phyloP scores from a whole-genome alignment of 2,329 filamentous ascomycete genomes.

The Coleophoma eucalyptorum region DNA sequence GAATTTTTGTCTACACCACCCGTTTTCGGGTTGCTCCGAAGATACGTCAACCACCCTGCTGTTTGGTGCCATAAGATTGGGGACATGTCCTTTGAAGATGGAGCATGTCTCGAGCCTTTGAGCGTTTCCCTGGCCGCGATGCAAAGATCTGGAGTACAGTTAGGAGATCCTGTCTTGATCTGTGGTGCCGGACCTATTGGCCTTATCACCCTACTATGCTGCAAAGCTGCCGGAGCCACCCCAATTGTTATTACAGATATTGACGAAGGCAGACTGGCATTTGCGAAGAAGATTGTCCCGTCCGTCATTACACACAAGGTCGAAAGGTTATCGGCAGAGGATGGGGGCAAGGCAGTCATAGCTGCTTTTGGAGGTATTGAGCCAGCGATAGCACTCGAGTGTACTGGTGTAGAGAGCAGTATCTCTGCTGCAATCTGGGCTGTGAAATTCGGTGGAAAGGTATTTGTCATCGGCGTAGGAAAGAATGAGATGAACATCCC shows the following conservation, averaged over 20 bases:
- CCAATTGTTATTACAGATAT: slow-evolving; percentile 95
- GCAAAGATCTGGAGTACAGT: slow-evolving; percentile 72
- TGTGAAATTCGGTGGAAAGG: slow-evolving; percentile 91
- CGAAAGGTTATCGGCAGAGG: slow-evolving; percentile 61
- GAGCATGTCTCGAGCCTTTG: slow-evolving; percentile 85
- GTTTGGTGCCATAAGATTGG: slow-evolving; percentile 96
- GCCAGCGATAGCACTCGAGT: slow-evolving; percentile 81
- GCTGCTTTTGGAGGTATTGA: slow-evolving; percentile 72
- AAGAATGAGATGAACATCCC: slow-evolving; percentile 94
- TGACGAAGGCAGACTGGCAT: slow-evolving; percentile 77
- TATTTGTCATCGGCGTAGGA: slow-evolving; percentile 94
- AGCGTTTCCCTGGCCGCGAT: slow-evolving; percentile 86
- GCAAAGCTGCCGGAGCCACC: slow-evolving; percentile 80
- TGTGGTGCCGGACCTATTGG: slow-evolving; percentile 95
- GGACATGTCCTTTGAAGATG: slow-evolving; percentile 87
- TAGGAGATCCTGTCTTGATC: slow-evolving; percentile 85
- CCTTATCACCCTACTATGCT: slow-evolving; percentile 81
- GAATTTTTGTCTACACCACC: slow-evolving; percentile 89
- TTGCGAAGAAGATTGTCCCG: slow-evolving; percentile 73
- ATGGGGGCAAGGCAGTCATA: slow-evolving; percentile 67
- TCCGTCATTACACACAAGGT: slow-evolving; percentile 79
- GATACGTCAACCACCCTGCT: slow-evolving; percentile 93
- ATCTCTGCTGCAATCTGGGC: slow-evolving; percentile 84
- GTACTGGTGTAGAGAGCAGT: slow-evolving; percentile 90
- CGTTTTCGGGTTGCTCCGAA: slow-evolving; percentile 77